These are phyloP conservation scores for Prunus fruticosa DNA, from an alignment of 306 rosid genomes.

Conservation along the genomic window DNA sequence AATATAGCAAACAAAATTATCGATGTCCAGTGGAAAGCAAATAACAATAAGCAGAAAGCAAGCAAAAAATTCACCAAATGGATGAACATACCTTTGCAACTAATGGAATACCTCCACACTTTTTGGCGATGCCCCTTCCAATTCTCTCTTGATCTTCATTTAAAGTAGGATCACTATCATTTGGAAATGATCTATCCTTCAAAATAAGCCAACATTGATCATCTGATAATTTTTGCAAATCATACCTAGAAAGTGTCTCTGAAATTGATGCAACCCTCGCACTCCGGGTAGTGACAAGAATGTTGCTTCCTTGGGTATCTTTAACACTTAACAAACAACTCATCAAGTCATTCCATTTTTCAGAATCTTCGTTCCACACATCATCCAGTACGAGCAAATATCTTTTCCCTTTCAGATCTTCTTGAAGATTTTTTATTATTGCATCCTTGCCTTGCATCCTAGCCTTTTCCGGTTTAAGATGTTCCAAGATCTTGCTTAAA, in stretches of 20 bases:
- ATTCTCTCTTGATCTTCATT: background rate
- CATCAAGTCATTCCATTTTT: slow-evolving; percentile 5
- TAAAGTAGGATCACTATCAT: background rate
- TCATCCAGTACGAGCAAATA: slow-evolving; percentile 23
- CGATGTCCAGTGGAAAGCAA: too few species aligned
- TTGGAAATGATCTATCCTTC: background rate
- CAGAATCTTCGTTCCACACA: slow-evolving; percentile 18
- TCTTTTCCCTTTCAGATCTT: slow-evolving; percentile 5
- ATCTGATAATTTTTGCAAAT: background rate
- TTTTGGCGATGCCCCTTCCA: background rate
- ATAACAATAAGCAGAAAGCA: too few species aligned
- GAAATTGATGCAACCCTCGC: background rate
- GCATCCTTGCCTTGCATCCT: background rate
- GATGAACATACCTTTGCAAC: background rate
- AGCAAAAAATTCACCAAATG: background rate
- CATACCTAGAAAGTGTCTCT: background rate
- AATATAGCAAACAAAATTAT: too few species aligned
- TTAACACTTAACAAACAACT: slow-evolving; percentile 12
- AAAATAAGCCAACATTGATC: background rate
- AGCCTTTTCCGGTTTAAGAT: background rate
- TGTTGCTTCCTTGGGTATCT: slow-evolving; percentile 5
- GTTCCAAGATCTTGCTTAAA: background rate
- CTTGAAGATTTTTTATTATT: background rate
- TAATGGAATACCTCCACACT: background rate
- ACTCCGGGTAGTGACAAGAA: slow-evolving; percentile 10